Base-by-base conservation (phyloP, 805 yeast genomes). In the Komagataella populi region DNA sequence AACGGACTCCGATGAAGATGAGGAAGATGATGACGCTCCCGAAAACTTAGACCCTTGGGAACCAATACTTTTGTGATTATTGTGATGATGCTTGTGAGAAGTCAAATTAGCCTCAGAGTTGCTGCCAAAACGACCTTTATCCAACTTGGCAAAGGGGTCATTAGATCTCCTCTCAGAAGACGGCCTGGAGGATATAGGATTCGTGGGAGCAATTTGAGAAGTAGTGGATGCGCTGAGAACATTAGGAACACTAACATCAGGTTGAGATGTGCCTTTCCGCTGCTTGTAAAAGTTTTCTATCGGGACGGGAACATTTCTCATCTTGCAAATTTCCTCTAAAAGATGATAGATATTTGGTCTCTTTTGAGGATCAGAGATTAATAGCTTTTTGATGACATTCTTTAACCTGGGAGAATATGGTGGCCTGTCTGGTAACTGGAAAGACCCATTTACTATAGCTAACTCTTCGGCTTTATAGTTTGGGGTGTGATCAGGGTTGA, bases 311-410 rank as follows among this genome's bases (percentile, higher is more conserved):
- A 69, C 60, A 18, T 77, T 76, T 62, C 79, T 75, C 77, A 85
- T 77, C 49, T 70, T 70, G 54, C 84, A 78, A 5, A 84, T 70
- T 62, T 84, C 90, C 49, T 80, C 86, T 30, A 86, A 63, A 22
- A 84, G 69, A 61, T 85, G 91, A 53, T 77, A 80, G 2, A 82
- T 82, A 54, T 81, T 83, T 6, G 95, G 95, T 59, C 95, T 74
- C 52, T 78, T 71, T 47, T 77, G 70, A 3, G 93, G 93, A 60
- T 84, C 81, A 44, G 73, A 83, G 50, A 80, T 71, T 54, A 86
- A 64, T 58, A 84, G 68, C 52, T 78, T 79, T 20, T 76, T 70
- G 44, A 86, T 83, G 22, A 85, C 64, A 60, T 82, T 79, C 56
- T 80, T 84, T 63, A 86, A 62, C 45, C 85, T 67, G 30, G 80